Evolutionary conservation across 768 basidiomycete genomes (phyloP).

Genomic region (Mycena olivaceomarginata): DNA sequence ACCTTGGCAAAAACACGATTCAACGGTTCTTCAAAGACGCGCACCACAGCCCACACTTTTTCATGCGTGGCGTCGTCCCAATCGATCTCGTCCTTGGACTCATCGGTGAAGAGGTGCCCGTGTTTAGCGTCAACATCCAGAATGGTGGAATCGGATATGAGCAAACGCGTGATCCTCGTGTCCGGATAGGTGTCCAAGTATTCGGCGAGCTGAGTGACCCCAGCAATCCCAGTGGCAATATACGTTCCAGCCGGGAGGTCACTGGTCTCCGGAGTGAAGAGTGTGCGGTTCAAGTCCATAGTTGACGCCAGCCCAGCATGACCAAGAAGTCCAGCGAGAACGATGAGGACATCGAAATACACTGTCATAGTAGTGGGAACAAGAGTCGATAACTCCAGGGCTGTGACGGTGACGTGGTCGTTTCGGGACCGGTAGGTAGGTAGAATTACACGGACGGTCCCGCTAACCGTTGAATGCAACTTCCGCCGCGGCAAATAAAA

Average conservation of each 20-base stretch:
- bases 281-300: slow-evolving; percentile 21
- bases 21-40: slow-evolving; percentile 16
- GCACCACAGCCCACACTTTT: slow-evolving; percentile 8
- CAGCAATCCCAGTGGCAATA: slow-evolving; percentile 25
- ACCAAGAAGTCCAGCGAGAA: slow-evolving; percentile 20
- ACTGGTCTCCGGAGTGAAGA: slow-evolving; percentile 21
- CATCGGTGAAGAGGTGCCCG: slow-evolving; percentile 15
- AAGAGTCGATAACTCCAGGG: slow-evolving; percentile 2
- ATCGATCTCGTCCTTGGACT: not conserved
- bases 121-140: slow-evolving; percentile 14
- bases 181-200: slow-evolving; percentile 20
- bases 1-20: slow-evolving; percentile 17
- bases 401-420: slow-evolving; percentile 10
- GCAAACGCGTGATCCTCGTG: slow-evolving; percentile 12
- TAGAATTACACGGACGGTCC: too few species aligned
- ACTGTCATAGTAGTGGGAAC: slow-evolving; percentile 11
- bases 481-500: not conserved
- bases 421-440: not conserved
- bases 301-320: slow-evolving; percentile 19
- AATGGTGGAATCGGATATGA: slow-evolving; percentile 21
- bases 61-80: not conserved
- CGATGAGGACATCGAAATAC: slow-evolving; percentile 17
- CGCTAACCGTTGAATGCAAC: slow-evolving; percentile 6
- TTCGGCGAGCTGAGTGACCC: slow-evolving; percentile 21
- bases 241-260: slow-evolving; percentile 18